Percentiles rank a stretch among this genome's conserved stretches.
Conservation (phyloP, 768 basidiomycete genomes). For the Panellus pusillus region DNA sequence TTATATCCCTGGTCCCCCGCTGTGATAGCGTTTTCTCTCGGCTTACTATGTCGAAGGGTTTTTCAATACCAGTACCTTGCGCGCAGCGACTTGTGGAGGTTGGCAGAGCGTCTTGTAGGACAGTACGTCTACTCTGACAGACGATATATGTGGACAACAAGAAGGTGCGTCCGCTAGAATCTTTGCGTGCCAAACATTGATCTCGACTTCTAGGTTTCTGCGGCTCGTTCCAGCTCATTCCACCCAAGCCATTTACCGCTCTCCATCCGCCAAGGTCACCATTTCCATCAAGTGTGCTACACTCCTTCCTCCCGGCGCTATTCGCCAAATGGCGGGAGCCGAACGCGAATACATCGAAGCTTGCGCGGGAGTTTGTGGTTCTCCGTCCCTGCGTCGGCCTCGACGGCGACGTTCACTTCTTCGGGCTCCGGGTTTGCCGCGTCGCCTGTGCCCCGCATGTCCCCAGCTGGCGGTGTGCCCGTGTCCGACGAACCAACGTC, state of each 20-base stretch:
- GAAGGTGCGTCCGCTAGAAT: constrained; percentile 45
- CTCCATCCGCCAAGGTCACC: constrained; percentile 87
- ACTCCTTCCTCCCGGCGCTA: constrained; percentile 90
- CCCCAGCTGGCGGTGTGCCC: no score
- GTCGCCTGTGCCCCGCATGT: constrained; percentile 35
- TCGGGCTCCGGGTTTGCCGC: constrained; percentile 24
- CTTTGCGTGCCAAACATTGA: not conserved
- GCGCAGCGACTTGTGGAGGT: constrained; percentile 95
- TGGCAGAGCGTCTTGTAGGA: constrained; percentile 78
- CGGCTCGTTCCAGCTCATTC: constrained; percentile 73
- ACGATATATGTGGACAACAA: constrained; percentile 70
- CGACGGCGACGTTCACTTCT: constrained; percentile 32
- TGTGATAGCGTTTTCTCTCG: no score
- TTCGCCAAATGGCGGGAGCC: constrained; percentile 83
- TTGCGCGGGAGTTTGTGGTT: constrained; percentile 67
- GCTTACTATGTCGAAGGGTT: constrained; percentile 84
- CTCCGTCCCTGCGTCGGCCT: constrained; percentile 46
- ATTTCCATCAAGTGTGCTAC: constrained; percentile 98
- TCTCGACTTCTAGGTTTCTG: constrained; percentile 50
- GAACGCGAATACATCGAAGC: constrained; percentile 73
- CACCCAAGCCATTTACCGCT: constrained; percentile 89
- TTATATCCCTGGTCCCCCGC: no score
- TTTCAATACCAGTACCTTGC: constrained; percentile 97
- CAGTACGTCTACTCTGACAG: constrained; percentile 74
- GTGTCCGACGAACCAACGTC: no score